Evolutionary conservation across 148 eudicot genomes (phyloP).

Genomic region (Amaranthus hypochondriacus): DNA sequence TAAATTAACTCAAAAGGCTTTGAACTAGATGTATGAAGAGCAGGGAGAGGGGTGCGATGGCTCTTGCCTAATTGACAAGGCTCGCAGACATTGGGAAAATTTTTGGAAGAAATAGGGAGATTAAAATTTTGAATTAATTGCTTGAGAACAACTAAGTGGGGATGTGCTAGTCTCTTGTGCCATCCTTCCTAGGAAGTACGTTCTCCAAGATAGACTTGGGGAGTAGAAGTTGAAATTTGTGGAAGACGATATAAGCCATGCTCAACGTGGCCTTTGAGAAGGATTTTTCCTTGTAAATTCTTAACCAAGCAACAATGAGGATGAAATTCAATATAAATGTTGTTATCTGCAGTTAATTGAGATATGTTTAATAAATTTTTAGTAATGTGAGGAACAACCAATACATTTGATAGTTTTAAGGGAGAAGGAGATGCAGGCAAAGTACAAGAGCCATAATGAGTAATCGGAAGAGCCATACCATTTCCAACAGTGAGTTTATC

Average conservation of each 20-base stretch:
- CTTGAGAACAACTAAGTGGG: neutral
- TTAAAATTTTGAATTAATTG: neutral
- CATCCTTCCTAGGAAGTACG: conserved; percentile 2
- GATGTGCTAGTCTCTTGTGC: conserved; percentile 15
- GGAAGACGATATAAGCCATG: neutral
- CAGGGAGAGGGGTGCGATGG: neutral
- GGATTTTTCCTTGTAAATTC: neutral
- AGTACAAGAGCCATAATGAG: conserved; percentile 3
- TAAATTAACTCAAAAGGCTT: neutral
- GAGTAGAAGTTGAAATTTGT: neutral
- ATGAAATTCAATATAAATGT: conserved; percentile 8
- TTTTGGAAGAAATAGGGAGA: neutral
- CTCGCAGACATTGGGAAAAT: neutral
- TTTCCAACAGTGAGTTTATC: conserved; percentile 12
- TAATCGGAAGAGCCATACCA: neutral
- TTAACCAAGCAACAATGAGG: conserved; percentile 4
- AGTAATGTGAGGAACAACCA: conserved; percentile 1
- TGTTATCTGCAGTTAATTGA: conserved; percentile 2
- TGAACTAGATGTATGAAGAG: neutral
- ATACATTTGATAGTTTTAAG: neutral
- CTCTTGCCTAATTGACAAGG: conserved; percentile 1
- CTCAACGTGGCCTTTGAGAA: conserved; percentile 7
- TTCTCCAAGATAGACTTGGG: neutral
- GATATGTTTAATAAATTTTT: conserved; percentile 13
- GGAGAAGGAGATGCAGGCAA: neutral